Evolutionary conservation across 2,329 filamentous ascomycete species (phyloP).

Genomic region (Fusarium redolens): DNA sequence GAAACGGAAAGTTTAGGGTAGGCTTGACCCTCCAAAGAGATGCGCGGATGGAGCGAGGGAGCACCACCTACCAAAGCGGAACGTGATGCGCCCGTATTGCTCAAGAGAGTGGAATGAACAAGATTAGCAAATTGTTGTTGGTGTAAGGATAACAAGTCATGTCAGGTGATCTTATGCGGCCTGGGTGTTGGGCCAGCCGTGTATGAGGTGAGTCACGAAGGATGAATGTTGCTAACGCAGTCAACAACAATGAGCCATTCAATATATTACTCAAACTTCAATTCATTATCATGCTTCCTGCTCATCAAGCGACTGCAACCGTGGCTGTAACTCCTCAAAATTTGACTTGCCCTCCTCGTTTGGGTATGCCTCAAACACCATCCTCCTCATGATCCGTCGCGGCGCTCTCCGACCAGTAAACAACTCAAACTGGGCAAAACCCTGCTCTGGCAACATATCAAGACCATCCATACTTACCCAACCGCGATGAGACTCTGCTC

Average conservation of each 20-base stretch:
- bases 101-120: background rate
- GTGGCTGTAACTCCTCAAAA: conserved; percentile 53
- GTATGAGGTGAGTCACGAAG: too few species aligned
- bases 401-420: conserved; percentile 71
- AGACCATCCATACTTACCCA: conserved; percentile 83
- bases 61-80: background rate
- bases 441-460: conserved; percentile 81
- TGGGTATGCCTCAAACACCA: conserved; percentile 63
- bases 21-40: background rate
- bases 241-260: background rate
- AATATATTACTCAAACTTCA: background rate
- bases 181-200: background rate
- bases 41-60: background rate
- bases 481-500: conserved; percentile 66
- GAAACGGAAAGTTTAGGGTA: background rate
- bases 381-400: conserved; percentile 75
- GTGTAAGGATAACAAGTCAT: too few species aligned
- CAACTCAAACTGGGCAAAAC: conserved; percentile 83
- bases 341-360: conserved; percentile 55
- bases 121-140: background rate
- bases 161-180: background rate
- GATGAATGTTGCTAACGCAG: background rate
- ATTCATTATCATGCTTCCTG: conserved; percentile 40
- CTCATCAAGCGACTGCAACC: conserved; percentile 44
- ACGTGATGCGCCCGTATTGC: background rate